Evolutionary conservation across 805 yeast species (phyloP), one percentile per base, ranked within the genome.

Genomic region (Tetrapisispora pingtungensis): DNA sequence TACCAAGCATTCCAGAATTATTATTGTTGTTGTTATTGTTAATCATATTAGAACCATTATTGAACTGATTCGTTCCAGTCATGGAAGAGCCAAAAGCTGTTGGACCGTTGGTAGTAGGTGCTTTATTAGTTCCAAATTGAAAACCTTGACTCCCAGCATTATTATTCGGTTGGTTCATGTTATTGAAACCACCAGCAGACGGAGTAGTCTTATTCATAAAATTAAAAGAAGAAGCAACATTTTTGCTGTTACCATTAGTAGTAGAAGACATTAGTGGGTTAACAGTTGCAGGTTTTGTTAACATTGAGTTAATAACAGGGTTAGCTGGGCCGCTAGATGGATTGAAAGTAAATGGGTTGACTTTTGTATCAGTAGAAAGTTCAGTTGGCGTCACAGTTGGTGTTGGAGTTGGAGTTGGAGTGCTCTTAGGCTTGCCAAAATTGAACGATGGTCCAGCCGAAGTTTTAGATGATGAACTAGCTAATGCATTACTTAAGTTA

Each of bases 341-440:
- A 12, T 37, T 37, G 17, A 37, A 37, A 12, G 40, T 27, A 28
- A 37, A 37, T 33, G 36, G 40, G 27, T 33, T 34, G n/a, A 15
- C 24, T 13, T 28, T 37, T 8, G 28, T 41, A 10, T 13, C 36
- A 1, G 19, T 7, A 17, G 39, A 24, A 12, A 37, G 33, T 27
- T 37, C 40, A 3, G 40, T 37, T 26, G 40, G 40, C 3, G 40
- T 37, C 10, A 37, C 40, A 17, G 40, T 37, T 3, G 40, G 40
- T 3, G 40, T 37, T 7, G 40, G 46, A 7, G n/a, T 34, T 31
- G 33, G 36, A 4, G 34, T 37, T 15, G 15, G 40, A 22, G 38
- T 31, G 26, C 32, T 33, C n/a, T 40, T 46, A 14, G 44, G 40
- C 19, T 39, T 44, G 35, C 50, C 51, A 35, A 41, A 43, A n/a